A percentile compares a stretch with the other conserved stretches of the same genome.
phyloP scores from a whole-genome alignment of 441 rosid species.

The Populus hybrid region DNA sequence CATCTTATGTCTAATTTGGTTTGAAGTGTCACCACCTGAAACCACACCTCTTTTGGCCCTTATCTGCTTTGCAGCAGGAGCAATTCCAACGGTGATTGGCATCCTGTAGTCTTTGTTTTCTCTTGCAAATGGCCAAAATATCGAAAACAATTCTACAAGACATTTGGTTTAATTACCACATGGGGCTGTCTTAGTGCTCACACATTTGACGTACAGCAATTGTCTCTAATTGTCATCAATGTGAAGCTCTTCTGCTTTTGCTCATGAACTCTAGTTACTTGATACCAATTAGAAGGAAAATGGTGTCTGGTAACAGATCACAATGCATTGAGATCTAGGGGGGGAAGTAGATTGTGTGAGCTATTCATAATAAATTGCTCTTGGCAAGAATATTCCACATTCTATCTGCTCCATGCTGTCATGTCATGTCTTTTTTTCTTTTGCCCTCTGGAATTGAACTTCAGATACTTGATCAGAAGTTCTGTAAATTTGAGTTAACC shows the following conservation, averaged over 20 bases:
- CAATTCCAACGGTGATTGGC: not conserved
- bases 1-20: not conserved
- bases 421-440: not conserved
- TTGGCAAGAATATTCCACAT: not conserved
- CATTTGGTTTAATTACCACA: not conserved
- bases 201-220: not conserved
- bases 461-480: not conserved
- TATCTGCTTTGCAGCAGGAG: not conserved
- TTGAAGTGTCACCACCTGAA: not conserved
- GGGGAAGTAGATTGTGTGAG: not conserved
- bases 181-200: not conserved
- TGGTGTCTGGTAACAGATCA: not conserved
- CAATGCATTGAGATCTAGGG: too few relatives aligned
- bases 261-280: not conserved
- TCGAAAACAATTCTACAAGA: not conserved
- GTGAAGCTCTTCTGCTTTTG: not conserved
- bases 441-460: not conserved
- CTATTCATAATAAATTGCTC: not conserved
- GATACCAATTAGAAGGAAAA: not conserved
- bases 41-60: not conserved
- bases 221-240: not conserved
- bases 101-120: not conserved
- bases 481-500: constrained; percentile 1
- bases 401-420: not conserved
- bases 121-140: not conserved